phyloP scores from a whole-genome alignment of 257 asterid species.

The Echium plantagineum region DNA sequence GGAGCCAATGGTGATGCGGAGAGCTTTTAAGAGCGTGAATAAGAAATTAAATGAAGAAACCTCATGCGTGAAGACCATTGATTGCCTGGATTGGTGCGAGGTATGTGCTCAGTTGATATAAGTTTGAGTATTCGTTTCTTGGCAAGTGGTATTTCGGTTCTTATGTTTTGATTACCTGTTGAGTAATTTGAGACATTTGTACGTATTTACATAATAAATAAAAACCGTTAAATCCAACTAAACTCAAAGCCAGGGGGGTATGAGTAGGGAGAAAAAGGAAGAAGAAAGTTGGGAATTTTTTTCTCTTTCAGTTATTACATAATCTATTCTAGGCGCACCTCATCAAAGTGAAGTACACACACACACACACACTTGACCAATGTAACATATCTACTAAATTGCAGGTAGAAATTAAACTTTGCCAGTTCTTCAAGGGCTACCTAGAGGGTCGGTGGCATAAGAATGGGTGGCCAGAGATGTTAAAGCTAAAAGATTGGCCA shows the following conservation, averaged over 20 bases:
- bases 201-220: too few species aligned
- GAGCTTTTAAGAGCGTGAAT: constrained; percentile 65
- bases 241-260: too few species aligned
- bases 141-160: background rate
- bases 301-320: too few species aligned
- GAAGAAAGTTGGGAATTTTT: too few species aligned
- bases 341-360: too few species aligned
- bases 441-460: constrained; percentile 48
- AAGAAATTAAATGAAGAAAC: constrained; percentile 37
- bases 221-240: too few species aligned
- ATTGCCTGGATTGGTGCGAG: constrained; percentile 84
- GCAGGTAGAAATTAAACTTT: constrained; percentile 67
- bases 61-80: constrained; percentile 55
- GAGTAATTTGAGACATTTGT: background rate
- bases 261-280: too few species aligned
- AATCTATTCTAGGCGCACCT: too few species aligned
- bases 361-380: background rate
- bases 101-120: constrained; percentile 23
- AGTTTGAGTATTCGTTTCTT: background rate
- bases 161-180: background rate
- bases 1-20: constrained; percentile 87
- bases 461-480: constrained; percentile 70
- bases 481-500: constrained; percentile 91
- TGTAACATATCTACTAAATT: constrained; percentile 1
- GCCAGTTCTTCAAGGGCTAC: constrained; percentile 72